Evolutionary conservation across 345 rosid genomes (phyloP).

Genomic region (Mallotus nudiflorus): DNA sequence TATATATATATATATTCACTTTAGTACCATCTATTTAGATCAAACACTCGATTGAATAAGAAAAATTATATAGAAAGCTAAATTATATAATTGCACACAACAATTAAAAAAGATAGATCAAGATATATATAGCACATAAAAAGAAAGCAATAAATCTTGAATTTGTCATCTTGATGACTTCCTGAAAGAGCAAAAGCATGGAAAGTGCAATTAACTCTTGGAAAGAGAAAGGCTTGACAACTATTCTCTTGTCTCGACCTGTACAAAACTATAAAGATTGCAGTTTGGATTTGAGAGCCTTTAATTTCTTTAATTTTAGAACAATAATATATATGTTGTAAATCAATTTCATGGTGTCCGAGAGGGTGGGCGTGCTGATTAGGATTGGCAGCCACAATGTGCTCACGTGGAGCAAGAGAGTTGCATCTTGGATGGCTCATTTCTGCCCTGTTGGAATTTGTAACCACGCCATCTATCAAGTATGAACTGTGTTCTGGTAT

Average conservation of each 20-base stretch:
- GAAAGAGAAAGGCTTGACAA: background rate
- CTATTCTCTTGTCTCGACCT: background rate
- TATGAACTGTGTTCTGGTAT: background rate
- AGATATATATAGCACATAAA: no score
- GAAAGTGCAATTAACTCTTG: background rate
- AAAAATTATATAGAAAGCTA: no score
- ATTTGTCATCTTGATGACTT: background rate
- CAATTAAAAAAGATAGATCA: no score
- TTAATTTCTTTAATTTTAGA: background rate
- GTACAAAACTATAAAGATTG: conserved; percentile 8
- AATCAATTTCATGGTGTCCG: background rate
- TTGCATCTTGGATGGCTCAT: conserved; percentile 19
- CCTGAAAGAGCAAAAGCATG: background rate
- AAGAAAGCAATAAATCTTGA: no score
- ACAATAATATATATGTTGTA: background rate
- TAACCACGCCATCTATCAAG: conserved; percentile 15
- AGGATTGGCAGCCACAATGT: background rate
- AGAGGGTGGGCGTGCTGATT: background rate
- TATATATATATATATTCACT: no score
- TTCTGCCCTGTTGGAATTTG: conserved; percentile 24
- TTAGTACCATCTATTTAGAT: no score
- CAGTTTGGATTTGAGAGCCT: background rate
- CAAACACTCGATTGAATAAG: no score
- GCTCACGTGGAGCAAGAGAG: conserved; percentile 25
- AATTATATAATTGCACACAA: no score